These are phyloP conservation scores for Fonsecaea erecta DNA, from an alignment of 2,329 filamentous ascomycete species.

Conservation along the genomic window DNA sequence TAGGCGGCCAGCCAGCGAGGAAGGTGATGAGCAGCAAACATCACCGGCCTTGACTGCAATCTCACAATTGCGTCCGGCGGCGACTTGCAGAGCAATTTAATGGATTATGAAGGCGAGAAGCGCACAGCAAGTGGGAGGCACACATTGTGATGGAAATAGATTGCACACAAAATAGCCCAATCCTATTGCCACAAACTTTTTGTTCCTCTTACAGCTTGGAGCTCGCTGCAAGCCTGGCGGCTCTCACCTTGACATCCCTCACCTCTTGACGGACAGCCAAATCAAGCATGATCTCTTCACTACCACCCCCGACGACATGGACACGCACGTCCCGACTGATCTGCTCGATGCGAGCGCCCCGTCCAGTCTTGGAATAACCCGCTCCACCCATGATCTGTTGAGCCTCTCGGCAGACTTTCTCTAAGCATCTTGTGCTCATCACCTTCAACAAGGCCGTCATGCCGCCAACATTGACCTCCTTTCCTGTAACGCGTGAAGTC, in stretches of 20 bases:
- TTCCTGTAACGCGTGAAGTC: conserved; percentile 53
- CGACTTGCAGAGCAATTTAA: background rate
- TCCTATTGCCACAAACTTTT: background rate
- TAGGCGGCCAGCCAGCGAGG: too few relatives aligned
- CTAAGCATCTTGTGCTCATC: conserved; percentile 57
- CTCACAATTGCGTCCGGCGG: background rate
- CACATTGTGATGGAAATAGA: background rate
- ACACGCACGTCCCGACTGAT: conserved; percentile 67
- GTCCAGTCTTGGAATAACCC: conserved; percentile 70
- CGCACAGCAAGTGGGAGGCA: background rate
- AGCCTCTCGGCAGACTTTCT: conserved; percentile 59
- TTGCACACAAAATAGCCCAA: background rate
- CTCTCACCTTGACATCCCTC: conserved; percentile 61
- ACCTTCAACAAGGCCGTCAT: conserved; percentile 75
- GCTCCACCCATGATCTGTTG: conserved; percentile 69
- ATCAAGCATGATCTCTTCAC: conserved; percentile 74
- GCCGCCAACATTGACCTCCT: conserved; percentile 65
- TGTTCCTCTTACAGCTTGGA: conserved; percentile 32
- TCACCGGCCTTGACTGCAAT: background rate
- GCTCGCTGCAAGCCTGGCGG: conserved; percentile 24
- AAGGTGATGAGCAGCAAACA: too few relatives aligned
- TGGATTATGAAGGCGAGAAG: background rate
- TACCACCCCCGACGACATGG: conserved; percentile 68
- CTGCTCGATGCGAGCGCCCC: conserved; percentile 73
- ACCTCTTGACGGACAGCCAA: conserved; percentile 71